These are phyloP conservation scores for Amaranthus hypochondriacus DNA, from an alignment of 148 eudicot genomes.

Conservation along the genomic window DNA sequence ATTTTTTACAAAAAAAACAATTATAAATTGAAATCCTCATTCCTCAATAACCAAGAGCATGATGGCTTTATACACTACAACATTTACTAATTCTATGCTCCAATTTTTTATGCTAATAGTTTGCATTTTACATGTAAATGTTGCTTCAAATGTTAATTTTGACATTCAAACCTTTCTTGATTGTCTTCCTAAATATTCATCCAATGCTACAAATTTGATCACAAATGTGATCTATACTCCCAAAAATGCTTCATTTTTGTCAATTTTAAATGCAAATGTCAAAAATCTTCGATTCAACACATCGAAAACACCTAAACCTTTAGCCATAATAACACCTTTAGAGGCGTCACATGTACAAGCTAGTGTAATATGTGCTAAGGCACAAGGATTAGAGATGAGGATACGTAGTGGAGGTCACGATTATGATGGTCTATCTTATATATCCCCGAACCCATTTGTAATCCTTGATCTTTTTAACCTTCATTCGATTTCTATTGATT, in stretches of 20 bases:
- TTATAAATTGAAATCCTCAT: too few relatives aligned
- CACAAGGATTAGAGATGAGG: conserved; percentile 29
- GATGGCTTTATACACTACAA: neutral
- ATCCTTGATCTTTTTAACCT: conserved; percentile 42
- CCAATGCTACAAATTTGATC: conserved; percentile 19
- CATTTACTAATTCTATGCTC: neutral
- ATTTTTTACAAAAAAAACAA: too few relatives aligned
- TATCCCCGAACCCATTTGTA: conserved; percentile 31
- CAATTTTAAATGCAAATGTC: conserved; percentile 26
- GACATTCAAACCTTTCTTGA: conserved; percentile 8
- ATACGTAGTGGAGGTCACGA: conserved; percentile 42
- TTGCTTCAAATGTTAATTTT: neutral
- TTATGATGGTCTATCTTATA: conserved; percentile 31
- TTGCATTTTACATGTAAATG: neutral
- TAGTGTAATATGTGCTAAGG: conserved; percentile 32
- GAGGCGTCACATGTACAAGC: conserved; percentile 38
- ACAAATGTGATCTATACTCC: conserved; percentile 24
- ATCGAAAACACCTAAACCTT: conserved; percentile 37
- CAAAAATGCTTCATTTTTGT: conserved; percentile 20
- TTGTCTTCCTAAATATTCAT: conserved; percentile 23
- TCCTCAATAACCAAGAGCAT: neutral
- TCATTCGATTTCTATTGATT: conserved; percentile 29
- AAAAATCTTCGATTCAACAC: conserved; percentile 37
- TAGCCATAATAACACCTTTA: conserved; percentile 34
- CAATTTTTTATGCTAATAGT: conserved; percentile 1